Conservation (phyloP, 2,329 filamentous ascomycete species). For the Colletotrichum ledebouriae region DNA sequence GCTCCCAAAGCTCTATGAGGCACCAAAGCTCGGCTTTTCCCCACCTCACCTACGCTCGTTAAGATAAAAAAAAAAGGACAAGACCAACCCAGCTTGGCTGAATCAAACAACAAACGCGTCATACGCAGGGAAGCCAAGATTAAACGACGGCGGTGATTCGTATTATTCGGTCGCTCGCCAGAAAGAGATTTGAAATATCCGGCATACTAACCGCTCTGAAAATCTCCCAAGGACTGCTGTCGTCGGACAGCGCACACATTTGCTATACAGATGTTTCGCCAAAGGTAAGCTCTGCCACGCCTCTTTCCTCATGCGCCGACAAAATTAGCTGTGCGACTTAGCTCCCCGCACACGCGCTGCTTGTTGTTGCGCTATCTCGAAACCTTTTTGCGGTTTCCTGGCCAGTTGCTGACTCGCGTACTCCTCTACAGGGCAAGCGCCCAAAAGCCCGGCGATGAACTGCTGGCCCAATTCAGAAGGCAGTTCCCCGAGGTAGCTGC, state of each 20-base stretch:
- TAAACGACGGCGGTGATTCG: constrained; percentile 30
- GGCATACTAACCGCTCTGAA: constrained; percentile 26
- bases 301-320: constrained; percentile 36
- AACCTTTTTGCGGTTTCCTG: constrained; percentile 31
- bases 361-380: constrained; percentile 28
- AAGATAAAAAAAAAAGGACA: constrained; percentile 13
- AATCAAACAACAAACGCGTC: constrained; percentile 5
- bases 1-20: constrained; percentile 36
- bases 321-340: constrained; percentile 32
- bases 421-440: constrained; percentile 72
- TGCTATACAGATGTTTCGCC: constrained; percentile 50
- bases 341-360: constrained; percentile 31
- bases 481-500: constrained; percentile 81
- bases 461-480: constrained; percentile 86
- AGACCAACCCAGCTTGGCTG: constrained; percentile 8
- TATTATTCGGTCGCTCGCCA: constrained; percentile 28
- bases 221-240: constrained; percentile 43
- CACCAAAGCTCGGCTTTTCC: constrained; percentile 40
- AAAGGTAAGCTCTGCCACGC: constrained; percentile 49
- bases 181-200: constrained; percentile 25
- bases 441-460: constrained; percentile 87
- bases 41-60: constrained; percentile 41
- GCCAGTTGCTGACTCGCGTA: constrained; percentile 33
- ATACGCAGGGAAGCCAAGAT: constrained; percentile 22
- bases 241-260: constrained; percentile 43